Evolutionary conservation across 2,329 filamentous ascomycete genomes (phyloP), one percentile per base, ranked within the genome.

Genomic region (Xylaria sp.): DNA sequence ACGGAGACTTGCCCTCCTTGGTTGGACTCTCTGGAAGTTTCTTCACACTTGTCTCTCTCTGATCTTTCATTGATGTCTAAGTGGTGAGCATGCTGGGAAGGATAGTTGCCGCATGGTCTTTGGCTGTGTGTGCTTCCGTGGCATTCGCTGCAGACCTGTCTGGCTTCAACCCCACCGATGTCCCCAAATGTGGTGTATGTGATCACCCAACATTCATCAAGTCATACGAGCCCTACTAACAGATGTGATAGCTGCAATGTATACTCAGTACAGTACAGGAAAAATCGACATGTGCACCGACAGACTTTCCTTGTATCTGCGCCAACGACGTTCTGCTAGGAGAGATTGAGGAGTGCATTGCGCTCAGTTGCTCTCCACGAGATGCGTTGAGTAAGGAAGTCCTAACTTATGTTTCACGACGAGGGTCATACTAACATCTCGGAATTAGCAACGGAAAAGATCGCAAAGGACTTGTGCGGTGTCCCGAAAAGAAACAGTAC

Each of bases 101-200:
- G 20, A 64, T 25, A 55, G 2, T 70, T 37, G 23, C 64, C 51
- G 50, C 60, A 59, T 57, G 63, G 59, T 34, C 51, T 15, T 44
- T 65, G 50, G 15, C 23, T n/a, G 56, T 31, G 10, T 51, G 63
- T 63, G 65, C 56, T 39, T 46, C 64, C 15, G 65, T 67, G n/a
- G 61, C 52, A 55, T 28, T 68, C 10, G 65, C 65, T 57, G 46
- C 61, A 9, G 54, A 60, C 10, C 44, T 67, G 2, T 41, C 68
- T n/a, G 31, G 34, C 41, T n/a, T 65, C 37, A 46, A 64, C 31
- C 44, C 62, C 1, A 13, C 13, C 5, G 51, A 39, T 12, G 31
- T 68, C 13, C 68, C 68, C 15, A 23, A 67, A 56, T 70, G 68
- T 9, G 68, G 68, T 59, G 68, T 70, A 70, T 44, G 68, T 25